Conservation (phyloP, 306 rosid species). For the Lithocarpus polystachyus region DNA sequence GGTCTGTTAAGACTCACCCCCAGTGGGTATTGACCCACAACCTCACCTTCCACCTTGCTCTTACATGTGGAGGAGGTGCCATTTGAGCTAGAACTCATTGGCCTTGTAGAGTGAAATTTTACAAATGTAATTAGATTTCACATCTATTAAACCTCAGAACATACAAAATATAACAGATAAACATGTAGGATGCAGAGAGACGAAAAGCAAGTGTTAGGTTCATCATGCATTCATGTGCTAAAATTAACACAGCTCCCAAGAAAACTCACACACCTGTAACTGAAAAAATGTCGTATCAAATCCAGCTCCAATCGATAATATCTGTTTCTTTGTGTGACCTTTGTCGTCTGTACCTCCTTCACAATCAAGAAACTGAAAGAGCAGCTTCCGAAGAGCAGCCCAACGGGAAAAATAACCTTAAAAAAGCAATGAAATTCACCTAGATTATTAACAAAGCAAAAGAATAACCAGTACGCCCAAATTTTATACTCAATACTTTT, state of each 20-base stretch:
- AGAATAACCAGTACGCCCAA: constrained; percentile 1
- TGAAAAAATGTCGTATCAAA: constrained; percentile 90
- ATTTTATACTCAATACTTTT: constrained; percentile 6
- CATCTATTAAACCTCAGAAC: not conserved
- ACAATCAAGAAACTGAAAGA: constrained; percentile 71
- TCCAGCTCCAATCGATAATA: constrained; percentile 85
- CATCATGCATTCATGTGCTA: not conserved
- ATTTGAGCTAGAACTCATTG: no score
- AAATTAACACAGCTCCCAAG: constrained; percentile 23
- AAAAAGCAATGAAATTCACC: constrained; percentile 11
- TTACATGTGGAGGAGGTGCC: no score
- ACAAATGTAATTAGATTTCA: no score
- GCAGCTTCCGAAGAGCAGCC: constrained; percentile 79
- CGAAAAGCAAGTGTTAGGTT: not conserved
- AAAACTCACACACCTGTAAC: constrained; percentile 68
- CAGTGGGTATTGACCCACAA: no score
- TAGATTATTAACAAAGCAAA: constrained; percentile 4
- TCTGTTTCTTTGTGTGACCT: constrained; percentile 37
- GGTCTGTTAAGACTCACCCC: no score
- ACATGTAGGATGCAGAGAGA: constrained; percentile 4
- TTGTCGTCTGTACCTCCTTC: constrained; percentile 31
- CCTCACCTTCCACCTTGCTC: no score
- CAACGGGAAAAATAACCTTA: constrained; percentile 89
- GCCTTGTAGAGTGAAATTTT: no score
- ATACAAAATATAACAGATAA: constrained; percentile 2